phyloP scores from a whole-genome alignment of 441 rosid species.

The Eruca vesicaria region DNA sequence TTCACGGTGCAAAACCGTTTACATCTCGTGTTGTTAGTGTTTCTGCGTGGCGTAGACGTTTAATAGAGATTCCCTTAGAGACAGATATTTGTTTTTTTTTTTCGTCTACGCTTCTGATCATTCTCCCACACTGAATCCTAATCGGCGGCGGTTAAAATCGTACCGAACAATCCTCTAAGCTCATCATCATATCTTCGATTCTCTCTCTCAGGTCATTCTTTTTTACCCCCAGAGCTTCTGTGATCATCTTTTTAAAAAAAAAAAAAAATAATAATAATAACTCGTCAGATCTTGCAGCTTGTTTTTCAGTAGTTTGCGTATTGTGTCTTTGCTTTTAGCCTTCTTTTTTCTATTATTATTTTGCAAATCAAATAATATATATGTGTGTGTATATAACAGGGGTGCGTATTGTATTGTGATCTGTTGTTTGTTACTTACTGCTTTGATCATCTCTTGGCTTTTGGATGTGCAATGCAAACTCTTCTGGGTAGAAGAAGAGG shows the following conservation, averaged over 20 bases:
- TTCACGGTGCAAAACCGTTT: slow-evolving; percentile 4
- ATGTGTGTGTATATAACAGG: slow-evolving; percentile 5
- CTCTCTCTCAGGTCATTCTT: slow-evolving; percentile 19
- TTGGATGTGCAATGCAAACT: slow-evolving; percentile 88
- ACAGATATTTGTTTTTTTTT: background rate
- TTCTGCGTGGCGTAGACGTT: background rate
- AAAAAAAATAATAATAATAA: no score
- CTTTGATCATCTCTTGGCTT: background rate
- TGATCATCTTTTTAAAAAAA: background rate
- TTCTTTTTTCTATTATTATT: no score
- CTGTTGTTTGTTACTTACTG: background rate
- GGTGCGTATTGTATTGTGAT: background rate
- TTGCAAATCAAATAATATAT: no score
- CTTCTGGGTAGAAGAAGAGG: slow-evolving; percentile 60
- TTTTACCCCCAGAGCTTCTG: background rate
- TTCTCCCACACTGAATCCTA: background rate
- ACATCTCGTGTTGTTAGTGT: background rate
- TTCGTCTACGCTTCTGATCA: slow-evolving; percentile 2
- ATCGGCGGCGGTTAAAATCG: background rate
- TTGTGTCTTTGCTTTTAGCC: no score
- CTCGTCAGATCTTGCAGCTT: no score
- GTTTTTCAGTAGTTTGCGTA: no score
- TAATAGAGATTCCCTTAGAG: slow-evolving; percentile 12
- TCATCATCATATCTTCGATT: no score
- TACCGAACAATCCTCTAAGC: no score